A percentile compares a stretch with the other conserved stretches of the same genome.
phyloP scores from a whole-genome alignment of 345 rosid genomes.

The Schrenkiella parvula region DNA sequence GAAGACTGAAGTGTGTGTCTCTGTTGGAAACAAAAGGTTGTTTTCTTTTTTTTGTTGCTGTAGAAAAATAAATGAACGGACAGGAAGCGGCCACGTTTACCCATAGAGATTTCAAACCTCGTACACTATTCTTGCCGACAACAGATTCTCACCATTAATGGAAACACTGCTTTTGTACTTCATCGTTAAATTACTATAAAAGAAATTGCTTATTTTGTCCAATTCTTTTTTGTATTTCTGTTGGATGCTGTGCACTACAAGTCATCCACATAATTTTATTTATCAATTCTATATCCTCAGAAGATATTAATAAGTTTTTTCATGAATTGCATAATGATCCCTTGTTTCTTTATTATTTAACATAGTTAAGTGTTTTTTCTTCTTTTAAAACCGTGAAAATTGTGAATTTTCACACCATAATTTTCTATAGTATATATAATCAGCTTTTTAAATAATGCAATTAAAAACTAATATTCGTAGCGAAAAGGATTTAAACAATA shows the following conservation, averaged over 20 bases:
- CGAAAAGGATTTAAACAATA: too few relatives aligned
- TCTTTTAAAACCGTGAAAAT: too few relatives aligned
- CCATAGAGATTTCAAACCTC: constrained; percentile 52
- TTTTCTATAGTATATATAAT: too few relatives aligned
- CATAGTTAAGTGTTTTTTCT: too few relatives aligned
- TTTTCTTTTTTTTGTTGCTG: not conserved
- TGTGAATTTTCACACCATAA: too few relatives aligned
- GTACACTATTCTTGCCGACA: constrained; percentile 77
- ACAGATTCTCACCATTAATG: constrained; percentile 28
- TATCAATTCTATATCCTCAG: not conserved
- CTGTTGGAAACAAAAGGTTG: not conserved
- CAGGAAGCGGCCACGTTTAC: constrained; percentile 58
- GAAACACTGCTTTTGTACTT: constrained; percentile 32
- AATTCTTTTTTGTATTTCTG: not conserved
- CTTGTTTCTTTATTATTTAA: not conserved
- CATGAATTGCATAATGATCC: constrained; percentile 1
- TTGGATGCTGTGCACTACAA: constrained; percentile 19
- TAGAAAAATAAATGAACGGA: constrained; percentile 37
- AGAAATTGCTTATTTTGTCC: constrained; percentile 15
- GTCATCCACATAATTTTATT: constrained; percentile 6
- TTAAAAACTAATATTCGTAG: too few relatives aligned
- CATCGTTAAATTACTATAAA: constrained; percentile 4
- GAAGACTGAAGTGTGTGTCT: not conserved
- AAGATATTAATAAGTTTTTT: not conserved
- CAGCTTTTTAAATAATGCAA: too few relatives aligned